Evolutionary conservation across 495 filamentous ascomycete genomes (phyloP), one percentile per base, ranked within the genome.

Genomic region (Daldinia vernicosa): DNA sequence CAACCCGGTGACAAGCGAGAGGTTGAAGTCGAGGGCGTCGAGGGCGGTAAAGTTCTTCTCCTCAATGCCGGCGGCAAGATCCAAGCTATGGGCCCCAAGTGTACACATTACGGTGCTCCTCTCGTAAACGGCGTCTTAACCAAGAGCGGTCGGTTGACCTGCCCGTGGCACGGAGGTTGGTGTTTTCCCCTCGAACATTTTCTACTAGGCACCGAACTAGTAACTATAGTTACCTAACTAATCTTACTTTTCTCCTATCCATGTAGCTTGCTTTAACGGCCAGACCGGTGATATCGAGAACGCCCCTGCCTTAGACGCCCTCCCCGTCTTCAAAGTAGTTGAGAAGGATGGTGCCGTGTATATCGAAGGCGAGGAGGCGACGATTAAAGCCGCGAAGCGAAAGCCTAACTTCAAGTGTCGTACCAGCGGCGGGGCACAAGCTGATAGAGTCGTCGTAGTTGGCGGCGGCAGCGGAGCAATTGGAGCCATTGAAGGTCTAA

Each of bases 231-330:
- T n/a, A n/a, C n/a, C n/a, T 72, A 51, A 50, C 58, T 63, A 50
- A 62, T 32, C 19, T 45, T 40, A 51, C 71, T 75, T 52, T 69
- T 54, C 45, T 55, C 3, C 28, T 17, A 6, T 33, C 70, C 67
- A 6, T 39, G 19, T 69, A 93, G 95, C 95, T 40, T 99, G 95
- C 84, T 99, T 97, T 80, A 93, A 92, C 67, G 87, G 92, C 60
- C 80, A 84, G 45, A 94, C 91, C n/a, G 95, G 95, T 30, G 95
- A 98, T 67, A 91, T 99, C 52, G 95, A 99, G 79, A 91, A 98
- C 77, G 93, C 95, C 0, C 95, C 95, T 1, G 95, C 93, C 2
- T 84, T 96, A 6, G 93, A 98, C 71, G 86, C 90, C 15, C 78
- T 99, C 4, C 84, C 89, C 22, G 90, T 91, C 45, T 99, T 95